These are phyloP conservation scores for Gentiana dahurica DNA, from an alignment of 257 asterid genomes.

Conservation along the genomic window DNA sequence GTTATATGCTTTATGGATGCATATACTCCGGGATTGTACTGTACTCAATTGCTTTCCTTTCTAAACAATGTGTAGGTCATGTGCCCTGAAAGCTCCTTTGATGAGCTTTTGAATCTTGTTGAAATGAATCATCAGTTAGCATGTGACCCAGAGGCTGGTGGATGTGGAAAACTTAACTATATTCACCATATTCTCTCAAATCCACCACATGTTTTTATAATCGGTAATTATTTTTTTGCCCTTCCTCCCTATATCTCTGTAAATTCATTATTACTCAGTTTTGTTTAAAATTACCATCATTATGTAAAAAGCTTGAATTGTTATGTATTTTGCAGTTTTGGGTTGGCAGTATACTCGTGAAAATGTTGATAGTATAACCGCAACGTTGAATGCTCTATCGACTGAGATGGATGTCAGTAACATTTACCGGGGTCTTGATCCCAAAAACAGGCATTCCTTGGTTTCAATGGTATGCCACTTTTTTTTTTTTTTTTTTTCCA, in stretches of 20 bases:
- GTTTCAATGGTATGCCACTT: conserved; percentile 79
- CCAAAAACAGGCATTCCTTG: conserved; percentile 47
- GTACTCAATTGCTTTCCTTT: no score
- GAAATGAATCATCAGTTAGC: conserved; percentile 96
- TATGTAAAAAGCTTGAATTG: conserved; percentile 3
- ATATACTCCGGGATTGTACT: no score
- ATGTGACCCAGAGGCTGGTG: conserved; percentile 82
- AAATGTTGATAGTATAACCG: conserved; percentile 61
- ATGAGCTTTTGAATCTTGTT: conserved; percentile 69
- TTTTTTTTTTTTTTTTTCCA: neutral
- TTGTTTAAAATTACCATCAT: neutral
- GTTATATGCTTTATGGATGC: no score
- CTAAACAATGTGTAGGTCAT: conserved; percentile 32
- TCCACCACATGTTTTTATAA: conserved; percentile 80
- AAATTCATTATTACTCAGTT: neutral
- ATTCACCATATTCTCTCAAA: conserved; percentile 78
- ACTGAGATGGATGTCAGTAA: conserved; percentile 77
- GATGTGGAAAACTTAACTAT: conserved; percentile 80
- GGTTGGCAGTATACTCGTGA: conserved; percentile 97
- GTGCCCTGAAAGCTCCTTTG: conserved; percentile 78
- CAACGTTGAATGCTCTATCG: conserved; percentile 66
- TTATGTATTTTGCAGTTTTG: conserved; percentile 39
- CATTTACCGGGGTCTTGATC: conserved; percentile 93
- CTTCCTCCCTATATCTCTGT: neutral
- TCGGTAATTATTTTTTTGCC: conserved; percentile 34